Base-by-base conservation (phyloP, 2,329 filamentous ascomycete genomes). In the Drechslera avenae region DNA sequence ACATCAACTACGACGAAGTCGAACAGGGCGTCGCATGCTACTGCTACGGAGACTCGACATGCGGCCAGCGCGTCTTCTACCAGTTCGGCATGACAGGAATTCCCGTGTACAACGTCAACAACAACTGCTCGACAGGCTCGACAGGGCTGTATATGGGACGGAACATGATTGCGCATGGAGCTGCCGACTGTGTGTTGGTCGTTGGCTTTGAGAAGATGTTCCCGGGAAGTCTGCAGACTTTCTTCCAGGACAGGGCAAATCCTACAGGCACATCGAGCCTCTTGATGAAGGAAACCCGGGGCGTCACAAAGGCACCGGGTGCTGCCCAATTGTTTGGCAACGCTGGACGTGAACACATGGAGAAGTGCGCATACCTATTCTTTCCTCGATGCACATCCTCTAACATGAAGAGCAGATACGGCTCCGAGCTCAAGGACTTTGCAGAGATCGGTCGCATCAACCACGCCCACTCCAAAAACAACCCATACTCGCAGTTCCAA, bases 191-290 rank as follows among this genome's bases (percentile, higher is more conserved):
- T 71, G 86, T 96, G 16, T 79, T 97, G 54, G 92, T 97, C 1
- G 85, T 97, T 16, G 94, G 93, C 3, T 97, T 97, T 66, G 94
- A 97, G 81, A 97, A 97, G 85, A 97, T 97, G 93, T 92, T 88
- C 77, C 87, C 89, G 0, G 93, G 93, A n/a, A 90, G 86, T 62
- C 79, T 97, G 60, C 86, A 92, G 78, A 83, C 79, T 49, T 87
- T 89, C 78, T 97, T 90, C 78, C 87, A 92, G 63, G 93, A 97
- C 72, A 83, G 93, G 19, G 84, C 86, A 62, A 92, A 88, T 69
- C 92, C 93, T 2, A 88, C 85, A 0, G 87, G 85, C 32, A 90
- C 88, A 3, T 84, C 87, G 0, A 79, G 79, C 39, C 79, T 83
- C 72, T 91, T 96, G 84, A 93, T 96, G 90, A 84, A 83, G 48